Base-by-base conservation (phyloP, 1,139 yeast genomes). In the Meyerozyma smithsonii region DNA sequence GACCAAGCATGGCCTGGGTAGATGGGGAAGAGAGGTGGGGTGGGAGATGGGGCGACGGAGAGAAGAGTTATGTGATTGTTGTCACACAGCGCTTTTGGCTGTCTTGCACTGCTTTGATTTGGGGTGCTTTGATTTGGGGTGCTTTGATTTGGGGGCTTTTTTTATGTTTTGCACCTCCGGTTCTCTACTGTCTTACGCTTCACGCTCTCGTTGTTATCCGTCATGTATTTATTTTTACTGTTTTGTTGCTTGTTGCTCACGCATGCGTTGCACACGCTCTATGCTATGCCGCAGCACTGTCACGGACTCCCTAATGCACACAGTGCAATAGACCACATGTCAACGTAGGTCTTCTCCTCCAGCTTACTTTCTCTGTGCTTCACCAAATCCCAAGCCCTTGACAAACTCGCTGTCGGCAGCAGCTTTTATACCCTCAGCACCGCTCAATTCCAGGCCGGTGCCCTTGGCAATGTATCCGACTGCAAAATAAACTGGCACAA, bases 331-430 rank as follows among this genome's bases (percentile, higher is more conserved):
- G 25, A 35, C 32, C 32, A 16, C 25, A 17, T 15, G 20, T 12
- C 12, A 14, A 11, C n/a, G 17, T 11, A 18, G 11, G 25, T 25
- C 14, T 4, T 36, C 43, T 21, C 25, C 12, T 14, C 12, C 25
- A 33, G 36, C 26, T 36, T 20, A 28, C 19, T 42, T 36, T 42
- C 38, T 49, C 24, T 68, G 74, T 18, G 74, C 55, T 52, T 69
- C 72, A 39, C 65, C 72, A 46, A 64, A 69, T 45, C 56, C 58
- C 41, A 62, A 45, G 16, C 59, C 62, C 44, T 64, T 65, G 49
- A 66, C 44, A 19, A 73, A 71, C 11, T 67, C 73, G 38, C 64
- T 50, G 39, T 66, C 59, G 41, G 72, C 72, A 48, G 56, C 66
- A 14, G 54, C 62, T 42, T 58, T 43, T 42, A 68, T 55, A 4